Conservation (phyloP, 805 yeast genomes). For the Starmerella roubikii region DNA sequence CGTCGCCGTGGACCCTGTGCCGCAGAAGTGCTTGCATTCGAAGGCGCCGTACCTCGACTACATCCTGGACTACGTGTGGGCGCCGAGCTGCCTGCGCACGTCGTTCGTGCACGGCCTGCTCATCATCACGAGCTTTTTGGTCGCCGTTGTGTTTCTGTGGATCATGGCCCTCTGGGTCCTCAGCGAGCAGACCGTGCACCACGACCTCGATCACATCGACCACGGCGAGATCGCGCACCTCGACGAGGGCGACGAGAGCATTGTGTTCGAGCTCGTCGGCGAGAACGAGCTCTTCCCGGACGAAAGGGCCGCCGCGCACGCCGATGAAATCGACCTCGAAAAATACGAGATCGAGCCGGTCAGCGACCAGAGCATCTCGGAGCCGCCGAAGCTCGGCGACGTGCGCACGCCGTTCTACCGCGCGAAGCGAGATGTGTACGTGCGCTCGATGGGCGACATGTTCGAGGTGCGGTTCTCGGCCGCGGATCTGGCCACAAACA, state of each 20-base stretch:
- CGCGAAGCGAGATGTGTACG: too few relatives aligned
- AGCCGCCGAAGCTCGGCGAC: too few relatives aligned
- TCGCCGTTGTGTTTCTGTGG: conserved; percentile 1
- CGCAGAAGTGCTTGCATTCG: conserved; percentile 8
- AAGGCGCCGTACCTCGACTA: conserved; percentile 16
- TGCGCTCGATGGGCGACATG: too few relatives aligned
- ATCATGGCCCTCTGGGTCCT: conserved; percentile 11
- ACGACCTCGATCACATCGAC: conserved; percentile 18
- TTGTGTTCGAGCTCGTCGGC: conserved; percentile 6
- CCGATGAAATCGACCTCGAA: neutral
- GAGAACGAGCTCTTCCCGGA: neutral
- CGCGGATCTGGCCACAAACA: too few relatives aligned
- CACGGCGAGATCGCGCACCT: conserved; percentile 16
- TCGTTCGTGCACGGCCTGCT: neutral
- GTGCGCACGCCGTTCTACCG: too few relatives aligned
- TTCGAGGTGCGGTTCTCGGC: too few relatives aligned
- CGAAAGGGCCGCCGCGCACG: neutral
- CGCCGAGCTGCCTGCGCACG: conserved; percentile 4
- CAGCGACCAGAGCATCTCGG: too few relatives aligned
- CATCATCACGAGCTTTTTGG: neutral
- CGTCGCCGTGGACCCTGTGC: neutral
- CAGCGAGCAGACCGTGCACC: conserved; percentile 11
- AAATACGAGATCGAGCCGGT: neutral
- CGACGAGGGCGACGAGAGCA: conserved; percentile 15
- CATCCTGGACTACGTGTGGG: conserved; percentile 10